Percentiles rank a stretch among this genome's conserved stretches.
phyloP scores from a whole-genome alignment of 306 rosid species.

The Nissolia schottii region DNA sequence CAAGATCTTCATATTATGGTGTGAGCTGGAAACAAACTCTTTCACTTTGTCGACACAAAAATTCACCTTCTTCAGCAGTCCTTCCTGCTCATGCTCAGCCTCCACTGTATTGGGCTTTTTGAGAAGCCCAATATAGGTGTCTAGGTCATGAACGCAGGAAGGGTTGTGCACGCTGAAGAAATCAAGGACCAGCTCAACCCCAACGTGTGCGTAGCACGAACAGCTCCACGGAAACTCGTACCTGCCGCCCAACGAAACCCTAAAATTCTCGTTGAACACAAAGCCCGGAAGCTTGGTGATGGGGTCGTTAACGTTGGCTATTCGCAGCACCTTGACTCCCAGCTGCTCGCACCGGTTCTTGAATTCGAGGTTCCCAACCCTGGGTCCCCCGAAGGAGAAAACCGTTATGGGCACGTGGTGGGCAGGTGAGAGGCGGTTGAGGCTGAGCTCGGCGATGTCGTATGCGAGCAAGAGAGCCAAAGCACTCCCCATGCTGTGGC shows the following conservation, averaged over 20 bases:
- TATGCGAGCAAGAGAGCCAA: conserved; percentile 79
- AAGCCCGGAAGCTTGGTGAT: conserved; percentile 87
- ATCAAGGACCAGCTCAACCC: conserved; percentile 71
- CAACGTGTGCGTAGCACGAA: conserved; percentile 84
- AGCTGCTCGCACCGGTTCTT: conserved; percentile 72
- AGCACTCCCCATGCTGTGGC: conserved; percentile 97
- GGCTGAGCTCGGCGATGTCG: conserved; percentile 76
- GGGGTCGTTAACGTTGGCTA: conserved; percentile 78
- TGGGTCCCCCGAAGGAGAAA: conserved; percentile 85
- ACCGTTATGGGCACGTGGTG: conserved; percentile 59
- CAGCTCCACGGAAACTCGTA: conserved; percentile 62
- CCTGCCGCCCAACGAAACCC: conserved; percentile 65
- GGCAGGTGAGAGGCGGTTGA: no score
- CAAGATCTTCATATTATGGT: conserved; percentile 31
- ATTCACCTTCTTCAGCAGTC: conserved; percentile 2
- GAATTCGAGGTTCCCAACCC: conserved; percentile 76
- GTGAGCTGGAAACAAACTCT: conserved; percentile 27
- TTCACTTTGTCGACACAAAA: conserved; percentile 38
- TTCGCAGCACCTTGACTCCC: conserved; percentile 71
- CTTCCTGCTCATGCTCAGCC: background rate
- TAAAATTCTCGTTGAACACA: conserved; percentile 73
- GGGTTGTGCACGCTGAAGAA: conserved; percentile 85
- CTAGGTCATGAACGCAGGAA: conserved; percentile 87
- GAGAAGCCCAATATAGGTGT: conserved; percentile 54
- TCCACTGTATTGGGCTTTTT: conserved; percentile 26